These are phyloP conservation scores for Polygonum maritimum DNA, from an alignment of 148 eudicot genomes.

Conservation along the genomic window DNA sequence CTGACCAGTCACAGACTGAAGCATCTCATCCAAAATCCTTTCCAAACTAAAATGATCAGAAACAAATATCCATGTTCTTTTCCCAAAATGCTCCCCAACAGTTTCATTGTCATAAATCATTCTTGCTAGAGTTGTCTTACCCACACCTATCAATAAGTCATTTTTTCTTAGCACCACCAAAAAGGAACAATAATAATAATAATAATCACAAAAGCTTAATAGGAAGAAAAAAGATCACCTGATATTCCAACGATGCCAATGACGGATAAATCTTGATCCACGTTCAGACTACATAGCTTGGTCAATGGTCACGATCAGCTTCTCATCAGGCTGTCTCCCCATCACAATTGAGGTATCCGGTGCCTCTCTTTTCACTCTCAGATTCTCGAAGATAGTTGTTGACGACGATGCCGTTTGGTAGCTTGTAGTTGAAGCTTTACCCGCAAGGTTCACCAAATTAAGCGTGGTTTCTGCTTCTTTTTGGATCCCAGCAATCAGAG, in stretches of 20 bases:
- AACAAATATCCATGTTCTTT: background rate
- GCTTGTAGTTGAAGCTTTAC: background rate
- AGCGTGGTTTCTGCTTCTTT: conserved; percentile 2
- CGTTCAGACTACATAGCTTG: too few species aligned
- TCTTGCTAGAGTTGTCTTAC: background rate
- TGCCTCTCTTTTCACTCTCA: too few species aligned
- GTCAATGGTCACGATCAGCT: too few species aligned
- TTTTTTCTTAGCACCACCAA: background rate
- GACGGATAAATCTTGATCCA: too few species aligned
- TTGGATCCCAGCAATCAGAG: background rate
- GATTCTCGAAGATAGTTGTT: too few species aligned
- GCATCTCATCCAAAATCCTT: conserved; percentile 2
- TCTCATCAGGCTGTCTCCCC: too few species aligned
- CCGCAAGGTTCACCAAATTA: background rate
- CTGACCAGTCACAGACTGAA: background rate
- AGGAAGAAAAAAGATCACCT: background rate
- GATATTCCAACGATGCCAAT: background rate
- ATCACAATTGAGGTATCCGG: too few species aligned
- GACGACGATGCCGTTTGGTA: too few species aligned
- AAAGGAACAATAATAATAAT: background rate
- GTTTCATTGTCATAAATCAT: background rate
- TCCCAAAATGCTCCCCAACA: background rate
- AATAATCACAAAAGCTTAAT: background rate
- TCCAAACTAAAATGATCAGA: background rate
- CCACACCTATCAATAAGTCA: background rate